Conservation (phyloP, 1,284 basidiomycete genomes). For the Puccinia hordei region DNA sequence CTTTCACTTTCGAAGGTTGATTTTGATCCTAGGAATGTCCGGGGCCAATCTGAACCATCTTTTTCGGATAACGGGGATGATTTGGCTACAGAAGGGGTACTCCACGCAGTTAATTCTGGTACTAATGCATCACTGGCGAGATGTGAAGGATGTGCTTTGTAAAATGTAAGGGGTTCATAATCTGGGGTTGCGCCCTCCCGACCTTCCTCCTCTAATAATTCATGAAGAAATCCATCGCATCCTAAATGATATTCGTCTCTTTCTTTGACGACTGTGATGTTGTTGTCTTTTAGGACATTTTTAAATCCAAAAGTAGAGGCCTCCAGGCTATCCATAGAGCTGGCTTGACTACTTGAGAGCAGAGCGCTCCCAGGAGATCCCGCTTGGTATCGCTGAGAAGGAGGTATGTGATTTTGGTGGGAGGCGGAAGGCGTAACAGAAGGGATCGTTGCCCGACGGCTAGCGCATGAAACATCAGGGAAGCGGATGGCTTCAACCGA, state of each 20-base stretch:
- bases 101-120: conserved; percentile 1
- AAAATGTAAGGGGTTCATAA: not conserved
- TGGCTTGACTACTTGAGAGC: conserved; percentile 33
- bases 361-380: conserved; percentile 32
- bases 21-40: conserved; percentile 4
- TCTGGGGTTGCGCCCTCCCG: not conserved
- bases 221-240: conserved; percentile 35
- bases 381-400: not conserved
- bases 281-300: not conserved
- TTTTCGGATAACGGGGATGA: conserved; percentile 8
- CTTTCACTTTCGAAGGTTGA: conserved; percentile 11
- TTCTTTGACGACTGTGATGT: conserved; percentile 13
- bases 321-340: conserved; percentile 25
- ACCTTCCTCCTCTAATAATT: conserved; percentile 25
- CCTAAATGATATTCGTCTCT: conserved; percentile 21
- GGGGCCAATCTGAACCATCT: conserved; percentile 6
- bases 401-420: not conserved
- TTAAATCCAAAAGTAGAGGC: conserved; percentile 13
- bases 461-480: not conserved
- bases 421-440: conserved; percentile 15
- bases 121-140: not conserved
- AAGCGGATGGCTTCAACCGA: conserved; percentile 21
- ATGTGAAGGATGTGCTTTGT: not conserved
- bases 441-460: conserved; percentile 27
- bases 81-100: conserved; percentile 2